Evolutionary conservation across 2,329 filamentous ascomycete species (phyloP).

Genomic region (Penicillium sp.): DNA sequence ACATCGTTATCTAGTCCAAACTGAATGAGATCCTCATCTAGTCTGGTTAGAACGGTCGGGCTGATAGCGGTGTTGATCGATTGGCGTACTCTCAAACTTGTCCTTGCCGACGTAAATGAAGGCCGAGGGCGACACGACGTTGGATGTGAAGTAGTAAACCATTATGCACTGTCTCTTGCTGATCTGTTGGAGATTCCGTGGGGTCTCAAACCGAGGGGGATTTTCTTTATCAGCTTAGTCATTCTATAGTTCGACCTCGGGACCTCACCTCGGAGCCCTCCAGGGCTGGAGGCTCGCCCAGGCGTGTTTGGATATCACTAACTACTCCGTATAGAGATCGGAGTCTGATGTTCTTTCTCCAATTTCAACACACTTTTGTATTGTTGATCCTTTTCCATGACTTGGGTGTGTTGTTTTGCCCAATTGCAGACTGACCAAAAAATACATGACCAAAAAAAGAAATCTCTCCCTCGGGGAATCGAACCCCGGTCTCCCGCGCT

Average conservation of each 20-base stretch:
- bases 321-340: no score
- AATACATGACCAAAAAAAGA: background rate
- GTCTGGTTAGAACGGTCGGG: slow-evolving; percentile 1
- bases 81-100: slow-evolving; percentile 87
- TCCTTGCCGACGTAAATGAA: slow-evolving; percentile 98
- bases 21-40: slow-evolving; percentile 91
- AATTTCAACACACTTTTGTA: no score
- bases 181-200: background rate
- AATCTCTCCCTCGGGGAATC: slow-evolving; percentile 35
- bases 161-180: slow-evolving; percentile 49
- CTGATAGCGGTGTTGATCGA: background rate
- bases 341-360: background rate
- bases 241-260: background rate
- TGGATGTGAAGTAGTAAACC: slow-evolving; percentile 97
- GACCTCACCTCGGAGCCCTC: no score
- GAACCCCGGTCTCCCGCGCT: slow-evolving; percentile 39
- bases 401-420: no score
- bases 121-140: slow-evolving; percentile 75
- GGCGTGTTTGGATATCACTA: no score
- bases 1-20: slow-evolving; percentile 94
- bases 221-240: slow-evolving; percentile 1
- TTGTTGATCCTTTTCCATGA: no score
- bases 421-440: background rate
- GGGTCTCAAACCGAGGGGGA: background rate
- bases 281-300: no score